Evolutionary conservation across 768 basidiomycete genomes (phyloP).

Genomic region (Suillus americanus): DNA sequence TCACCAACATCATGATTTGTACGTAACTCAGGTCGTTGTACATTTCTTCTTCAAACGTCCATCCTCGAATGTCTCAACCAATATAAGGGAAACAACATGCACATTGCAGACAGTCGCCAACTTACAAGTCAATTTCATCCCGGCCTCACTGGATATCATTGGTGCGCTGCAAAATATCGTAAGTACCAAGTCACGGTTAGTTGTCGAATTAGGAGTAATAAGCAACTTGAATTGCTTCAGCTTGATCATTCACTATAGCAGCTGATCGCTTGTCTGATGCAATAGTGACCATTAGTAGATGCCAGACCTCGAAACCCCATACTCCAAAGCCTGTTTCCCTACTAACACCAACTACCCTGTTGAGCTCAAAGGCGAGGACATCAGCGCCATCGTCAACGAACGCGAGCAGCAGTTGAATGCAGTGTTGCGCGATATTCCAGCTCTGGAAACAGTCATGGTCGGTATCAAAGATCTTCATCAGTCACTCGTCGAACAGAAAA

Average conservation of each 20-base stretch:
- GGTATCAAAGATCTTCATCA: conserved; percentile 10
- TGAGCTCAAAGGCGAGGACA: conserved; percentile 10
- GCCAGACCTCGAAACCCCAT: not conserved
- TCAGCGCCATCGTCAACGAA: conserved; percentile 17
- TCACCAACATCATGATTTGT: too few species aligned
- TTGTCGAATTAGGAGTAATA: not conserved
- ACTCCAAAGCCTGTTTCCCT: not conserved
- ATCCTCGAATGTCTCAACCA: not conserved
- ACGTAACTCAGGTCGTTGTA: too few species aligned
- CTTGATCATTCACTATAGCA: not conserved
- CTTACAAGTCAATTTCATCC: not conserved
- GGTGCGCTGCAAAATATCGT: not conserved
- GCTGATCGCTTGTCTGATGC: not conserved
- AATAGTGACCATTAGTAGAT: not conserved
- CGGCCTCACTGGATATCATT: not conserved
- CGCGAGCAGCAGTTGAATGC: conserved; percentile 17
- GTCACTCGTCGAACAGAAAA: conserved; percentile 12
- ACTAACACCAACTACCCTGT: conserved; percentile 14
- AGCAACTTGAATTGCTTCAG: not conserved
- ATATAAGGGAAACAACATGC: not conserved
- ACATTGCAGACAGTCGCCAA: not conserved
- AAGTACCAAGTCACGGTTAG: not conserved
- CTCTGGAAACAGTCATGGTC: conserved; percentile 16
- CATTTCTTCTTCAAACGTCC: too few species aligned
- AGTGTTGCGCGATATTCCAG: conserved; percentile 13